These are phyloP conservation scores for Sapria himalayana DNA, from an alignment of 345 rosid species.

Conservation along the genomic window DNA sequence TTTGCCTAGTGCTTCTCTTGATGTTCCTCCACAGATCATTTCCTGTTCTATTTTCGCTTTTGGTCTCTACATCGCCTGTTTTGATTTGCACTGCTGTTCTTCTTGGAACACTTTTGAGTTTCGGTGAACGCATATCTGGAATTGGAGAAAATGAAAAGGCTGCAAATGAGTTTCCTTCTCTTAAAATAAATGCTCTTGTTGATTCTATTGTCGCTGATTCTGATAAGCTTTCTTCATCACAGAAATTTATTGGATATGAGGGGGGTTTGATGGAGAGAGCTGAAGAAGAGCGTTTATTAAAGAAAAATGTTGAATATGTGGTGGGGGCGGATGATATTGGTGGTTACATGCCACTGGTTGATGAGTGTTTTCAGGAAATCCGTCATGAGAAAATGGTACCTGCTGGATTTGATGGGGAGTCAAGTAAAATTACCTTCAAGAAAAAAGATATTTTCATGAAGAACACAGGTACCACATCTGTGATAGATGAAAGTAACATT, in stretches of 20 bases:
- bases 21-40: constrained; percentile 47
- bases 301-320: constrained; percentile 17
- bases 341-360: constrained; percentile 22
- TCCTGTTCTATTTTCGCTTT: constrained; percentile 55
- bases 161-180: constrained; percentile 22
- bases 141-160: constrained; percentile 36
- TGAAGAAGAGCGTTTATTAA: constrained; percentile 14
- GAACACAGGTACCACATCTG: constrained; percentile 8
- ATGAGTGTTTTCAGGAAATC: constrained; percentile 16
- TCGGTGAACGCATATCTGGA: constrained; percentile 65
- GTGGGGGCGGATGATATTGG: constrained; percentile 20
- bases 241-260: constrained; percentile 16
- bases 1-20: constrained; percentile 27
- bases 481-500: constrained; percentile 8
- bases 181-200: constrained; percentile 22
- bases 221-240: constrained; percentile 14
- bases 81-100: constrained; percentile 72
- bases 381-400: constrained; percentile 15
- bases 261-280: constrained; percentile 16
- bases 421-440: too few relatives aligned
- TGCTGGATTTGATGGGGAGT: constrained; percentile 15
- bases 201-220: constrained; percentile 28
- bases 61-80: constrained; percentile 83
- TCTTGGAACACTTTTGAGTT: constrained; percentile 78
- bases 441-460: constrained; percentile 14